These are phyloP conservation scores for Datisca glomerata DNA, from an alignment of 306 rosid genomes.

Conservation along the genomic window DNA sequence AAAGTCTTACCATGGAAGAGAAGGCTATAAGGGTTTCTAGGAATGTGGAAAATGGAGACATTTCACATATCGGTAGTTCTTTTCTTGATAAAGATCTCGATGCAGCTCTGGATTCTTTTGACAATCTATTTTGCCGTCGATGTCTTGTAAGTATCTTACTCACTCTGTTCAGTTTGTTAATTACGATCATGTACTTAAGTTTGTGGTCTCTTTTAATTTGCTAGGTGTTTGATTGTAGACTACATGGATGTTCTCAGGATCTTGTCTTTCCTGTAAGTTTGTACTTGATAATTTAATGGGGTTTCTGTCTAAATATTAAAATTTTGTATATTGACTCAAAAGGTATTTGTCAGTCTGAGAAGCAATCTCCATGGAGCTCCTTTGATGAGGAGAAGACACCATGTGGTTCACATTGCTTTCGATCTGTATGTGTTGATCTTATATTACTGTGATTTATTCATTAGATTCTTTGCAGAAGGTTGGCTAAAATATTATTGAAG, in stretches of 20 bases:
- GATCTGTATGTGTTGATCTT: slow-evolving; percentile 37
- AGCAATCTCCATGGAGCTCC: slow-evolving; percentile 57
- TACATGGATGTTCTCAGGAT: slow-evolving; percentile 98
- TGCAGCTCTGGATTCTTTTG: slow-evolving; percentile 95
- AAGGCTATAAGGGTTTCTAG: slow-evolving; percentile 35
- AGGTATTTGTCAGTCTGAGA: slow-evolving; percentile 65
- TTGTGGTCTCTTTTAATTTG: slow-evolving; percentile 13
- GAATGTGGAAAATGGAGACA: slow-evolving; percentile 39
- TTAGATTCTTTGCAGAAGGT: slow-evolving; percentile 2
- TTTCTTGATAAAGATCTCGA: slow-evolving; percentile 90
- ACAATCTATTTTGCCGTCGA: slow-evolving; percentile 93
- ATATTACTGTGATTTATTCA: slow-evolving; percentile 9
- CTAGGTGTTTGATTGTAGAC: slow-evolving; percentile 92
- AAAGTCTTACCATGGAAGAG: slow-evolving; percentile 43
- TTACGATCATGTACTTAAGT: slow-evolving; percentile 3
- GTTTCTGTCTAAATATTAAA: not conserved
- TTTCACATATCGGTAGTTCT: slow-evolving; percentile 39
- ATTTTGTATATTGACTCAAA: not conserved
- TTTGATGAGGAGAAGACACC: slow-evolving; percentile 49
- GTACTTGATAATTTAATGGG: slow-evolving; percentile 2
- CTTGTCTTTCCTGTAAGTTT: slow-evolving; percentile 87
- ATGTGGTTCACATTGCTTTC: slow-evolving; percentile 80
- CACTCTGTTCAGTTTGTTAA: slow-evolving; percentile 8
- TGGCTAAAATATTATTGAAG: slow-evolving; percentile 9
- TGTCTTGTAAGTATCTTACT: slow-evolving; percentile 90